Conservation (phyloP, 805 yeast species). For the Teunomyces pallodes region DNA sequence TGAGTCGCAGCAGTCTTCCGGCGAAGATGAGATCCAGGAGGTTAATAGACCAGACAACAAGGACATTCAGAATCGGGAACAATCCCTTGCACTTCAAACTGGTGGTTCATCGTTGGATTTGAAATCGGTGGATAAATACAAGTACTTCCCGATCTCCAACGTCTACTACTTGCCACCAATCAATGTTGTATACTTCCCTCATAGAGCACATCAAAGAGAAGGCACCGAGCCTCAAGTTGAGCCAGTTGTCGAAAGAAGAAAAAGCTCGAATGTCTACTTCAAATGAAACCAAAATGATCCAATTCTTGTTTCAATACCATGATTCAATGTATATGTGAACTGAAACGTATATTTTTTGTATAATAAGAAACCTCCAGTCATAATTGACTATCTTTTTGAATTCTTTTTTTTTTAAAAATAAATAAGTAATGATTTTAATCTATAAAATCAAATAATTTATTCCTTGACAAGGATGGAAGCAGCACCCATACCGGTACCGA, state of each 20-base stretch:
- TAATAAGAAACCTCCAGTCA: not conserved
- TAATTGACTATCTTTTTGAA: not conserved
- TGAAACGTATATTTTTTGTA: not conserved
- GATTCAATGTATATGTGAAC: not conserved
- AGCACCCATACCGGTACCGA: conserved; percentile 99
- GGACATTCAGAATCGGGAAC: not conserved
- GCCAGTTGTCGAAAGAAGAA: conserved; percentile 11
- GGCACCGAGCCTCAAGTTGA: conserved; percentile 4
- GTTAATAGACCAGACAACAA: not conserved
- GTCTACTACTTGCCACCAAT: conserved; percentile 55
- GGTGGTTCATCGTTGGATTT: conserved; percentile 5
- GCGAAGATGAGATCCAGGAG: conserved; percentile 1
- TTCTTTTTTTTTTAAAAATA: not conserved
- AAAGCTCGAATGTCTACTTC: conserved; percentile 15
- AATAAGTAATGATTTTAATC: conserved; percentile 3
- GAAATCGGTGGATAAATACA: conserved; percentile 27
- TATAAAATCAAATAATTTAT: conserved; percentile 28
- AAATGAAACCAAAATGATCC: conserved; percentile 3
- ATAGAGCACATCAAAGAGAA: conserved; percentile 45
- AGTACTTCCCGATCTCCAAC: conserved; percentile 49
- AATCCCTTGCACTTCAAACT: conserved; percentile 1
- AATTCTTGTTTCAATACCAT: too few relatives aligned
- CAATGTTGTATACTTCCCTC: conserved; percentile 55
- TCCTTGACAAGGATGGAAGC: conserved; percentile 85
- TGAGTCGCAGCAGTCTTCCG: conserved; percentile 2